These are phyloP conservation scores for Xanthoconium separans DNA, from an alignment of 1,284 basidiomycete genomes.

Conservation along the genomic window DNA sequence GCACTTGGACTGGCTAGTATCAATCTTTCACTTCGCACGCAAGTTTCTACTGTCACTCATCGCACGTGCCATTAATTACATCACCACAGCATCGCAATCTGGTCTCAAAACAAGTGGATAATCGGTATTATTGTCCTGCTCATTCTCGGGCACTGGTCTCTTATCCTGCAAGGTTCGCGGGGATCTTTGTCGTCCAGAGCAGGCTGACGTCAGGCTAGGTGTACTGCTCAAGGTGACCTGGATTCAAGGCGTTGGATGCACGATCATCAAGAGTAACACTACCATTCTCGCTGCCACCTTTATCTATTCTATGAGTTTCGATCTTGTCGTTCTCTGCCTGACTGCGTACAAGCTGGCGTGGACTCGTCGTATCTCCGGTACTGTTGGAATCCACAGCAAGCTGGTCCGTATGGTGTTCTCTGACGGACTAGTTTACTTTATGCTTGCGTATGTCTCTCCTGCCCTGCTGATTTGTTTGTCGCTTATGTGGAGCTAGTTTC, in stretches of 20 bases:
- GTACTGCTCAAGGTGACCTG: slow-evolving; percentile 39
- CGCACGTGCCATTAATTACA: not conserved
- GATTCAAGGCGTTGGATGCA: slow-evolving; percentile 36
- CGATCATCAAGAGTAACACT: slow-evolving; percentile 38
- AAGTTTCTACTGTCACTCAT: slow-evolving; percentile 5
- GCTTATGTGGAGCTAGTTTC: slow-evolving; percentile 21
- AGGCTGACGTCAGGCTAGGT: slow-evolving; percentile 27
- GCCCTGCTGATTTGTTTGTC: not conserved
- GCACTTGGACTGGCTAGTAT: slow-evolving; percentile 36
- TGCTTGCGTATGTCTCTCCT: slow-evolving; percentile 29
- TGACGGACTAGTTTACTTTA: slow-evolving; percentile 35
- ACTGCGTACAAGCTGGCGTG: slow-evolving; percentile 37
- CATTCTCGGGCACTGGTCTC: slow-evolving; percentile 36
- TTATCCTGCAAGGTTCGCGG: slow-evolving; percentile 30
- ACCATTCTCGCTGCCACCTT: slow-evolving; percentile 43
- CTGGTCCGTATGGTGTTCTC: slow-evolving; percentile 34
- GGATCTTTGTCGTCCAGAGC: not conserved
- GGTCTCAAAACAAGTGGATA: slow-evolving; percentile 36
- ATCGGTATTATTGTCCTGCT: slow-evolving; percentile 27
- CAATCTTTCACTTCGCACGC: slow-evolving; percentile 36
- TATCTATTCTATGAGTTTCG: slow-evolving; percentile 49
- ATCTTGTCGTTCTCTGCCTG: slow-evolving; percentile 43
- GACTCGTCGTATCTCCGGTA: slow-evolving; percentile 22
- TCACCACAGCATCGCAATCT: slow-evolving; percentile 31
- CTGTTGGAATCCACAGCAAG: slow-evolving; percentile 18